Percentiles rank a stretch among this genome's conserved stretches.
These are phyloP conservation scores for Scenedesmus sp. DNA, from an alignment of 163 green algal genomes.

Conservation along the genomic window DNA sequence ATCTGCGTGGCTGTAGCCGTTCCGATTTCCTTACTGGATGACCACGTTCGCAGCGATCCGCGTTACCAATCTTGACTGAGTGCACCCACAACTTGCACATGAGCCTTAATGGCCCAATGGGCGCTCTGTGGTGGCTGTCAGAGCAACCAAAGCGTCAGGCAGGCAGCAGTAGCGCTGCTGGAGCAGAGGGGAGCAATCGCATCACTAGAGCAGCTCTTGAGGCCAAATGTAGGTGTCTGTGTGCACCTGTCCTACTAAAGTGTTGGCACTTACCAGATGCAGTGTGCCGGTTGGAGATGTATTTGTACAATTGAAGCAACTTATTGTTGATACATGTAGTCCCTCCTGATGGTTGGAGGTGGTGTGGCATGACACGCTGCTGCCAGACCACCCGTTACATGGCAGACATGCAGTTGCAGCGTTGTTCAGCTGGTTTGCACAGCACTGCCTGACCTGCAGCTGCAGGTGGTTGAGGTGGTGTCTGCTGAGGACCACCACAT, in stretches of 20 bases:
- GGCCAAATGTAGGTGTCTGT: background rate
- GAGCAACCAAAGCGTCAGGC: background rate
- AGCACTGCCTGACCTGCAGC: slow-evolving; percentile 7
- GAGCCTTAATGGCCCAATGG: background rate
- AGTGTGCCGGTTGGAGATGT: no score
- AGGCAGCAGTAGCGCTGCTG: background rate
- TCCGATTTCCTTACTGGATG: background rate
- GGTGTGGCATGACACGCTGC: slow-evolving; percentile 27
- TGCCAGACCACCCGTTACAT: background rate
- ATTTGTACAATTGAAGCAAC: no score
- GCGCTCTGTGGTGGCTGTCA: background rate
- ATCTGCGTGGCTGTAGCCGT: background rate
- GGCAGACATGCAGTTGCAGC: background rate
- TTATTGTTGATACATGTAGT: no score
- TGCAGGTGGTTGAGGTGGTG: background rate
- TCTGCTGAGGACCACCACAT: slow-evolving; percentile 15
- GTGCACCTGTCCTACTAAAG: no score
- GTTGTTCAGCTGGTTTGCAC: background rate
- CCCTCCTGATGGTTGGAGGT: background rate
- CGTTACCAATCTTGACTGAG: background rate
- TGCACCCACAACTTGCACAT: background rate
- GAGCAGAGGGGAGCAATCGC: background rate
- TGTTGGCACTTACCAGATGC: no score
- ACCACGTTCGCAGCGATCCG: background rate
- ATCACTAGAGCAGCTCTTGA: background rate